A percentile compares a stretch with the other conserved stretches of the same genome.
phyloP scores from a whole-genome alignment of 495 filamentous ascomycete genomes.

The Aspergillus bertholletiae region DNA sequence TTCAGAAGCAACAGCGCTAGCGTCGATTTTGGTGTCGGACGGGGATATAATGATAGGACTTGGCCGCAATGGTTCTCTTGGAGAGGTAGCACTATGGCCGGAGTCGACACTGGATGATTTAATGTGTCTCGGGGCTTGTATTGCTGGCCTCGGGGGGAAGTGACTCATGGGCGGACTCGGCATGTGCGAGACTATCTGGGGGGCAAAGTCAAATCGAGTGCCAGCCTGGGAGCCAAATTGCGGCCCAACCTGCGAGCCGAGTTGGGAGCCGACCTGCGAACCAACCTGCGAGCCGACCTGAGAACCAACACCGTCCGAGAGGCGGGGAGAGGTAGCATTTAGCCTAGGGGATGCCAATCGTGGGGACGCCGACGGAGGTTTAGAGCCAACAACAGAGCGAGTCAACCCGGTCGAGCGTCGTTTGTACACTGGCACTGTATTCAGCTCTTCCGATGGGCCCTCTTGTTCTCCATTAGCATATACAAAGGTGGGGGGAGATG shows the following conservation, averaged over 20 bases:
- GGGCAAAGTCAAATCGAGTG: slow-evolving; percentile 13
- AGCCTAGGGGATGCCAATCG: slow-evolving; percentile 39
- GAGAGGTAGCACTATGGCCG: slow-evolving; percentile 12
- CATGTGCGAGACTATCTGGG: slow-evolving; percentile 17
- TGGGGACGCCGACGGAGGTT: slow-evolving; percentile 36
- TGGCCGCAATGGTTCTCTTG: slow-evolving; percentile 27
- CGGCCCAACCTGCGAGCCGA: slow-evolving; percentile 6
- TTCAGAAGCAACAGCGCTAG: slow-evolving; percentile 22
- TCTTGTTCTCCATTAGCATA: slow-evolving; percentile 52
- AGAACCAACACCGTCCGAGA: slow-evolving; percentile 22
- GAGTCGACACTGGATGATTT: slow-evolving; percentile 43
- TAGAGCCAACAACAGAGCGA: slow-evolving; percentile 27
- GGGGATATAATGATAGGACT: slow-evolving; percentile 33
- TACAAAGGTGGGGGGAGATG: slow-evolving; percentile 50
- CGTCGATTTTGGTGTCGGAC: slow-evolving; percentile 19
- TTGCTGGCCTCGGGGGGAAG: slow-evolving; percentile 13
- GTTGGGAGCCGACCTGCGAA: slow-evolving; percentile 15
- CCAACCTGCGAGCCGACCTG: slow-evolving; percentile 14
- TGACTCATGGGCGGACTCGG: slow-evolving; percentile 21
- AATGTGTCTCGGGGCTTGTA: slow-evolving; percentile 23
- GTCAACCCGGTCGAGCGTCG: slow-evolving; percentile 36
- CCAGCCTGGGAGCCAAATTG: slow-evolving; percentile 16
- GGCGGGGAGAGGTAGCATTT: slow-evolving; percentile 20
- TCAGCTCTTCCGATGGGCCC: slow-evolving; percentile 22
- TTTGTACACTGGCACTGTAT: slow-evolving; percentile 15